Base-by-base conservation (phyloP, 2,329 filamentous ascomycete species). In the Xylariales sp. region DNA sequence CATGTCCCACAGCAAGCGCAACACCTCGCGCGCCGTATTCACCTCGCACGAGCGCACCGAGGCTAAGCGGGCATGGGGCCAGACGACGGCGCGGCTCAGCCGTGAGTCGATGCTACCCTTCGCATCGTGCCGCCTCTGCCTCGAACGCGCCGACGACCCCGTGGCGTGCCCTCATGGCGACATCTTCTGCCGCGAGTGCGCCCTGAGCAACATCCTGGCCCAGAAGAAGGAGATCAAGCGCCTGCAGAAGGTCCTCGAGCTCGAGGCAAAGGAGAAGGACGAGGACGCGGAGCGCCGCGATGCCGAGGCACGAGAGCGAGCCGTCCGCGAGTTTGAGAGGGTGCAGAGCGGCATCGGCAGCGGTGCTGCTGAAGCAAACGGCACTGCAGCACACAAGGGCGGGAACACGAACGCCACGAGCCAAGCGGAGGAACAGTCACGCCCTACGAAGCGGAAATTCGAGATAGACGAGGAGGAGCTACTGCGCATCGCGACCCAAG, bases 111-210 rank as follows among this genome's bases (percentile, higher is more conserved):
- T 95, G 62, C 79, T 97, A 10, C 83, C 88, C 5, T 95, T 97
- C 60, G 88, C 85, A 38, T 88, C 84, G 16, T 98, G 91, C 67
- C 79, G 83, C 38, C 74, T 98, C 19, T 98, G 91, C 56, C 81
- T 97, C 13, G 78, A 89, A 42, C 77, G 83, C 6, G 85, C 90
- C 15, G 78, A 83, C 20, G 79, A 88, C 32, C 90, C 93, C 1
- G 88, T 96, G 24, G 81, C 88, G 16, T 97, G 91, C 61, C 69
- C 76, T 3, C 77, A 82, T 47, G 91, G 91, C 44, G 90, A 97
- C 61, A 72, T 98, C 12, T 97, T 97, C 67, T 98, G 91, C 61
- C 82, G 88, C 50, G 93, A 97, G 67, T 98, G 91, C 66, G 90
- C 89, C 7, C 78, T 97, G 37, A 82, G 72, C 49, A 95, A 97